phyloP scores from a whole-genome alignment of 192 early-diverging fungal species.

The Coemansia sp. region DNA sequence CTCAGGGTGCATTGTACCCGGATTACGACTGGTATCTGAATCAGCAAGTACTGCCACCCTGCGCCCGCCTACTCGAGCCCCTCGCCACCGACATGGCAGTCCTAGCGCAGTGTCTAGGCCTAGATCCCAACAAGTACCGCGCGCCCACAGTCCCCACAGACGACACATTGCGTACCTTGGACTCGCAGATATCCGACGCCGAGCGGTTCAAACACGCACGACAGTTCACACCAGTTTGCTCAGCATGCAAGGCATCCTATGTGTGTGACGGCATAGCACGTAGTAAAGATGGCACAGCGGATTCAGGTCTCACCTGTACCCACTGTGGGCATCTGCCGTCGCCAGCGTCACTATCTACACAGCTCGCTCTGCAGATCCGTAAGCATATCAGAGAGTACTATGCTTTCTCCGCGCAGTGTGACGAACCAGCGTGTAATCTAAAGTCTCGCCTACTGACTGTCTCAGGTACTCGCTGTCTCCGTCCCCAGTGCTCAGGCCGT shows the following conservation, averaged over 20 bases:
- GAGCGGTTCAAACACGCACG: slow-evolving; percentile 64
- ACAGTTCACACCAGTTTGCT: slow-evolving; percentile 62
- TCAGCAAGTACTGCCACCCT: slow-evolving; percentile 89
- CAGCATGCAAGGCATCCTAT: slow-evolving; percentile 57
- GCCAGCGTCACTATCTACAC: slow-evolving; percentile 58
- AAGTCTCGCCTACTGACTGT: slow-evolving; percentile 70
- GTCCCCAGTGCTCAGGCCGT: slow-evolving; percentile 66
- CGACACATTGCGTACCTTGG: slow-evolving; percentile 69
- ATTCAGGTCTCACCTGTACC: slow-evolving; percentile 58
- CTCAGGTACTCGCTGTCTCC: slow-evolving; percentile 67
- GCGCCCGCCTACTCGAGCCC: slow-evolving; percentile 77
- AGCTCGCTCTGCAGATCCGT: slow-evolving; percentile 68
- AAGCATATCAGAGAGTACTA: slow-evolving; percentile 70
- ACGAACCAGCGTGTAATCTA: slow-evolving; percentile 71
- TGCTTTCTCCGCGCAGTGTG: slow-evolving; percentile 74
- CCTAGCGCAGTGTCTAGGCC: slow-evolving; percentile 82
- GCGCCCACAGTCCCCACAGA: slow-evolving; percentile 9
- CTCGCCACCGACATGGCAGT: slow-evolving; percentile 79
- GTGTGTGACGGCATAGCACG: slow-evolving; percentile 39
- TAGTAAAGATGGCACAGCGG: neutral
- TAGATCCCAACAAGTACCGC: slow-evolving; percentile 72
- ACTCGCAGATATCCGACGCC: slow-evolving; percentile 72
- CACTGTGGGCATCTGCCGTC: slow-evolving; percentile 57
- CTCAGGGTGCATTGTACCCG: slow-evolving; percentile 50
- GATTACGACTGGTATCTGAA: slow-evolving; percentile 92